Base-by-base conservation (phyloP, 345 rosid genomes). In the Kandelia obovata region DNA sequence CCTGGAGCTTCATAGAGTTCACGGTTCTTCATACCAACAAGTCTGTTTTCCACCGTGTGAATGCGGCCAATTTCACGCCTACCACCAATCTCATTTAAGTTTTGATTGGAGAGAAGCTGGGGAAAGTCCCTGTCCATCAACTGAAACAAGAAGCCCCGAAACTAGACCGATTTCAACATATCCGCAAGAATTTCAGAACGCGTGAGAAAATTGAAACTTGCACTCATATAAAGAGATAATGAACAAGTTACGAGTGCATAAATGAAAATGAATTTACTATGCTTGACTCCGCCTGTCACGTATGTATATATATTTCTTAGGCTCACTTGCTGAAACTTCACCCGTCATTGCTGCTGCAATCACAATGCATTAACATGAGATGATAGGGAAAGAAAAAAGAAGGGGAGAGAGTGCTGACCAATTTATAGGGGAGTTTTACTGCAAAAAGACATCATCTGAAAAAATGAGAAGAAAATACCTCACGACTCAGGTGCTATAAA, bases 1-100 rank as follows among this genome's bases (percentile, higher is more conserved):
- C 99, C 97, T 1, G 96, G 99, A 77, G 99, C 88, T 81, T 90
- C 99, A 65, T 92, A 95, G 21, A 92, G 92, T 30, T 97, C 99
- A 0, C 96, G 96, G 62, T 92, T 88, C 72, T 95, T 95, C 99
- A 92, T 95, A 35, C 96, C 99, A 15, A 90, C 96, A 19, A 95
- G 85, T 43, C 96, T 84, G 78, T 95, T 92, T 79, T 95, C 99
- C 9, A 95, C 99, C 89, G 88, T 72, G 89, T 89, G 93, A 26
- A 87, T 69, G 0, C 96, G 92, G 8, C 99, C 99, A 64, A 95
- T 75, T 2, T 97, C 96, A 53, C 90, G 96, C 68, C 70, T 88
- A 7, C 98, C 96, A 47, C 96, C 99, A 3, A 88, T 83, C 58
- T 82, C 84, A 75, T 95, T 4, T 90, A 53, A 90, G 87, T 77